phyloP scores from a whole-genome alignment of 148 eudicot species.

The Cornus florida region DNA sequence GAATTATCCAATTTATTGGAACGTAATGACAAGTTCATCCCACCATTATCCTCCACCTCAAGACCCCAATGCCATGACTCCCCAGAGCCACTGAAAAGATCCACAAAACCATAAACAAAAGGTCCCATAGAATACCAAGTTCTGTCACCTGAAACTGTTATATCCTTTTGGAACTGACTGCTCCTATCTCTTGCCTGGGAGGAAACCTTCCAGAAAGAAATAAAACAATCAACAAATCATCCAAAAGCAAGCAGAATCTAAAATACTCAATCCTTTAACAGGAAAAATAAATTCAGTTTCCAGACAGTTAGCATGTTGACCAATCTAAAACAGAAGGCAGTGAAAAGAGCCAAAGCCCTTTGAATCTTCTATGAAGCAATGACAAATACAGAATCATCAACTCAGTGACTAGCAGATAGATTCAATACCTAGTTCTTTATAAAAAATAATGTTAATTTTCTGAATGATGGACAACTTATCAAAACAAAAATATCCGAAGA shows the following conservation, averaged over 20 bases:
- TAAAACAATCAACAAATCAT: slow-evolving; percentile 6
- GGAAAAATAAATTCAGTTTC: background rate
- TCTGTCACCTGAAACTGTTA: slow-evolving; percentile 34
- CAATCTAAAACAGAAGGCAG: background rate
- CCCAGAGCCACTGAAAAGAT: slow-evolving; percentile 88
- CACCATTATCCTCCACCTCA: slow-evolving; percentile 48
- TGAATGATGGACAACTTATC: no score
- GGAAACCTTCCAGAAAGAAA: slow-evolving; percentile 40
- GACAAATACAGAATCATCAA: background rate
- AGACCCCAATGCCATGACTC: slow-evolving; percentile 81
- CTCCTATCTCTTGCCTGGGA: slow-evolving; percentile 34
- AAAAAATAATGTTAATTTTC: no score
- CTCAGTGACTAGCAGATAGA: background rate
- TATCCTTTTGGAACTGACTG: slow-evolving; percentile 33
- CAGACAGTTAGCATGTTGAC: background rate
- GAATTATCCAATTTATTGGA: slow-evolving; percentile 36
- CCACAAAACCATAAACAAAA: slow-evolving; percentile 74
- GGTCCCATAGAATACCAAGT: slow-evolving; percentile 41
- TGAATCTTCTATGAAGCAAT: background rate
- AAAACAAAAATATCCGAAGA: no score
- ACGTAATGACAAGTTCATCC: slow-evolving; percentile 36
- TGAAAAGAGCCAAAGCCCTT: background rate
- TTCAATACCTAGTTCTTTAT: background rate
- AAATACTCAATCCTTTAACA: background rate
- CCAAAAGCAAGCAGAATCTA: slow-evolving; percentile 6